These are phyloP conservation scores for Mycena sanguinolenta DNA, from an alignment of 768 basidiomycete genomes.

Conservation along the genomic window DNA sequence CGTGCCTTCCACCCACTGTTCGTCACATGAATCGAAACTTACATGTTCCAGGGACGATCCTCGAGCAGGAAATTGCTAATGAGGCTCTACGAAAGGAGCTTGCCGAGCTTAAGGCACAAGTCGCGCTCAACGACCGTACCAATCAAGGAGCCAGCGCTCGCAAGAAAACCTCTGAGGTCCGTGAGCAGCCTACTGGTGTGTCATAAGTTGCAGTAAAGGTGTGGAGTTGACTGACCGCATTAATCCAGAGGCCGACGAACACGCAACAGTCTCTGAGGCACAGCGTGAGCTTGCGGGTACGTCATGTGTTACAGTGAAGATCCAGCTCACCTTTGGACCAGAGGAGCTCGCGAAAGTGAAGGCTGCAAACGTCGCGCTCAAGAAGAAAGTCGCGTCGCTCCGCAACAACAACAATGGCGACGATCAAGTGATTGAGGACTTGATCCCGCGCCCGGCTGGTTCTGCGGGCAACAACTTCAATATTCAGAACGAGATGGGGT, in stretches of 20 bases:
- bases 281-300: neutral
- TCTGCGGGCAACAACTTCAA: conserved; percentile 3
- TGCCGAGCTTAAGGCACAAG: neutral
- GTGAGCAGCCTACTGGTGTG: no score
- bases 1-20: no score
- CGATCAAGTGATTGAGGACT: neutral
- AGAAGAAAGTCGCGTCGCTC: neutral
- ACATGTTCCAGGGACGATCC: neutral
- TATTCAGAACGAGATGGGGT: conserved; percentile 14
- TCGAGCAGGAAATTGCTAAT: neutral
- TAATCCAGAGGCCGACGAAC: no score
- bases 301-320: neutral
- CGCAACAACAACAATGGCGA: neutral
- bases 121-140: neutral
- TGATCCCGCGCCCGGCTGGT: neutral
- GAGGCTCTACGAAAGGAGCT: neutral
- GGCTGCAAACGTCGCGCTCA: neutral
- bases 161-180: no score
- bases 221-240: no score
- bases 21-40: neutral
- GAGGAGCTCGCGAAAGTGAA: neutral
- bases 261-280: no score
- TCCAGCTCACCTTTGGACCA: neutral
- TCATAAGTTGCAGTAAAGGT: no score
- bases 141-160: neutral